Percentiles rank a stretch among this genome's conserved stretches.
phyloP scores from a whole-genome alignment of 495 filamentous ascomycete species.

The Aspergillus ostianus region DNA sequence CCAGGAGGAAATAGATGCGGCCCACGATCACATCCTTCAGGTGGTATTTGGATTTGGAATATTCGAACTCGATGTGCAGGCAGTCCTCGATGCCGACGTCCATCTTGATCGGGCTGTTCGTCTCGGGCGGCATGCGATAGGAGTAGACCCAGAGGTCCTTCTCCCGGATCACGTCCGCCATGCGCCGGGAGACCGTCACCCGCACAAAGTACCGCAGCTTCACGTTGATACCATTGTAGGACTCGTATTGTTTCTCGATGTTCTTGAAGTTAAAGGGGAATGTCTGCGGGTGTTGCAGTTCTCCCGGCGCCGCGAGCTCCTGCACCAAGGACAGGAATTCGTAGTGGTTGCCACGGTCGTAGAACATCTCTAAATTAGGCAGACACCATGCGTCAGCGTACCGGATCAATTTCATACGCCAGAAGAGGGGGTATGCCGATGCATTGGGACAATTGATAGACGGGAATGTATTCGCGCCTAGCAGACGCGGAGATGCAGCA shows the following conservation, averaged over 20 bases:
- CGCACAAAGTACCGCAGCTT: slow-evolving; percentile 97
- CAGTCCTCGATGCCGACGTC: slow-evolving; percentile 99
- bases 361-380: slow-evolving; percentile 82
- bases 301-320: slow-evolving; percentile 92
- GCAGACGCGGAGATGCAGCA: neutral
- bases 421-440: too few relatives aligned
- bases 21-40: slow-evolving; percentile 99
- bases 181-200: slow-evolving; percentile 91
- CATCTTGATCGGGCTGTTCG: slow-evolving; percentile 99
- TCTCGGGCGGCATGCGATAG: slow-evolving; percentile 97
- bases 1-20: slow-evolving; percentile 96
- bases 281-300: slow-evolving; percentile 96
- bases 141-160: slow-evolving; percentile 99
- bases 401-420: neutral
- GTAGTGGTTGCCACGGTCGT: slow-evolving; percentile 98
- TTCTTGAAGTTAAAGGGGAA: slow-evolving; percentile 99
- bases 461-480: neutral
- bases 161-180: slow-evolving; percentile 97
- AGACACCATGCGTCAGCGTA: slow-evolving; percentile 3
- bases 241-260: slow-evolving; percentile 99
- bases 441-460: neutral
- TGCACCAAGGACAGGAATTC: slow-evolving; percentile 96
- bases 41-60: slow-evolving; percentile 98
- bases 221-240: slow-evolving; percentile 99
- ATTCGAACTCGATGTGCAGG: slow-evolving; percentile 99